Evolutionary conservation across 495 filamentous ascomycete genomes (phyloP).

Genomic region (Xylaria bambusicola): DNA sequence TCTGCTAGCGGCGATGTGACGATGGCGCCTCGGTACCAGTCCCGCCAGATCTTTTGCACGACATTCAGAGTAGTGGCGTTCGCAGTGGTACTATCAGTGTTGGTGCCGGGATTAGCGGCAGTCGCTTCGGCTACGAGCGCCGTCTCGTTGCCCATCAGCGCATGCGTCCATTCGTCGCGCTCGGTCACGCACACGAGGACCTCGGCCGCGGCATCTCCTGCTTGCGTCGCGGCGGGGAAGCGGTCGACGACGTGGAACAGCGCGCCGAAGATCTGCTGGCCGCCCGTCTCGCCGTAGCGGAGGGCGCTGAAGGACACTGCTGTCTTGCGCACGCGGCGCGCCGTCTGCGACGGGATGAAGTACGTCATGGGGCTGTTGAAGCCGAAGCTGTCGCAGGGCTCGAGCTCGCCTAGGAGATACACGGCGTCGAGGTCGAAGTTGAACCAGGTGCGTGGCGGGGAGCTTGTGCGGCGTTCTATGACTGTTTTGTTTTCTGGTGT

Average conservation of each 20-base stretch:
- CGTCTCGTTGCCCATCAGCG: slow-evolving; percentile 22
- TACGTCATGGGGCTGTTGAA: slow-evolving; percentile 46
- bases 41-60: slow-evolving; percentile 45
- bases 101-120: too few relatives aligned
- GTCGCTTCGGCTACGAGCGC: slow-evolving; percentile 7
- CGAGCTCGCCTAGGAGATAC: slow-evolving; percentile 42
- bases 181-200: slow-evolving; percentile 37
- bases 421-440: slow-evolving; percentile 41
- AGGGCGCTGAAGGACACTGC: slow-evolving; percentile 40
- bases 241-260: slow-evolving; percentile 46
- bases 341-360: slow-evolving; percentile 41
- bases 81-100: neutral
- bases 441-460: slow-evolving; percentile 40
- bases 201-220: too few relatives aligned
- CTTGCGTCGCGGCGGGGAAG: slow-evolving; percentile 22
- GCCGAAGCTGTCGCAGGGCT: slow-evolving; percentile 43
- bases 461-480: slow-evolving; percentile 17
- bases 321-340: slow-evolving; percentile 35
- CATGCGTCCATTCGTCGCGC: slow-evolving; percentile 33
- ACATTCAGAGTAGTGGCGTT: slow-evolving; percentile 29
- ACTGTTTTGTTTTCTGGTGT: neutral
- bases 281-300: slow-evolving; percentile 28
- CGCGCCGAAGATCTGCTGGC: slow-evolving; percentile 41
- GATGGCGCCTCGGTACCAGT: slow-evolving; percentile 38
- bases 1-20: slow-evolving; percentile 35